phyloP scores from a whole-genome alignment of 1,284 basidiomycete species.

The Trametes pubescens region DNA sequence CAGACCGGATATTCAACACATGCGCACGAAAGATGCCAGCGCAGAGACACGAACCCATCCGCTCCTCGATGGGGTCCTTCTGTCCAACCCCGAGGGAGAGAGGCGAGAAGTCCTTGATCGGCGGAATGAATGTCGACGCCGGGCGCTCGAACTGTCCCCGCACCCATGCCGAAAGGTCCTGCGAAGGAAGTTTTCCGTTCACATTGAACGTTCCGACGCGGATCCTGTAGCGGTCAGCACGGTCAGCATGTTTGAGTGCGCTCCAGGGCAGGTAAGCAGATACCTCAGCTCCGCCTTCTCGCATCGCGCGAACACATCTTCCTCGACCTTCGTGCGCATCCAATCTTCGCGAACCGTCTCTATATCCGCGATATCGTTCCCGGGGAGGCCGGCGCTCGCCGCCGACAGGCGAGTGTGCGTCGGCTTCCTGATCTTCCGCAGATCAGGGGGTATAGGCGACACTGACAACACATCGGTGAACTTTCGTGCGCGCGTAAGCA shows the following conservation, averaged over 20 bases:
- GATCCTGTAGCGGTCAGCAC: slow-evolving; percentile 49
- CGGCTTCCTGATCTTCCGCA: slow-evolving; percentile 56
- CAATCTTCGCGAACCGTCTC: slow-evolving; percentile 67
- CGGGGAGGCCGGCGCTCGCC: slow-evolving; percentile 66
- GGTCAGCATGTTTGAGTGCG: slow-evolving; percentile 8
- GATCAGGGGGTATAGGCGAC: slow-evolving; percentile 55
- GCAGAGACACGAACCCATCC: slow-evolving; percentile 18
- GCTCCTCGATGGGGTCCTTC: slow-evolving; percentile 20
- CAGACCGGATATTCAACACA: not conserved
- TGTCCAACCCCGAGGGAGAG: slow-evolving; percentile 38
- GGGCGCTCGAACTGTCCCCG: slow-evolving; percentile 31
- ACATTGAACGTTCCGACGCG: slow-evolving; percentile 83
- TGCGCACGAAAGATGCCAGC: not conserved
- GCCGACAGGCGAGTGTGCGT: slow-evolving; percentile 61
- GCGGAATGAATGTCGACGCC: slow-evolving; percentile 44
- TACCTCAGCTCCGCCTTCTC: slow-evolving; percentile 37
- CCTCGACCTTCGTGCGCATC: slow-evolving; percentile 47
- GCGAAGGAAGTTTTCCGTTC: slow-evolving; percentile 75
- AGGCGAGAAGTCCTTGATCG: slow-evolving; percentile 49
- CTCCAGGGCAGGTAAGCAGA: not conserved
- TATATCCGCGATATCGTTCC: slow-evolving; percentile 66
- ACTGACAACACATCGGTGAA: slow-evolving; percentile 32
- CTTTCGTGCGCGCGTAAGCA: not conserved
- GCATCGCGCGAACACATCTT: slow-evolving; percentile 22
- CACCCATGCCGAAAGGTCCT: slow-evolving; percentile 67